Base-by-base conservation (phyloP, 257 asterid genomes). In the Ophiorrhiza pumila region DNA sequence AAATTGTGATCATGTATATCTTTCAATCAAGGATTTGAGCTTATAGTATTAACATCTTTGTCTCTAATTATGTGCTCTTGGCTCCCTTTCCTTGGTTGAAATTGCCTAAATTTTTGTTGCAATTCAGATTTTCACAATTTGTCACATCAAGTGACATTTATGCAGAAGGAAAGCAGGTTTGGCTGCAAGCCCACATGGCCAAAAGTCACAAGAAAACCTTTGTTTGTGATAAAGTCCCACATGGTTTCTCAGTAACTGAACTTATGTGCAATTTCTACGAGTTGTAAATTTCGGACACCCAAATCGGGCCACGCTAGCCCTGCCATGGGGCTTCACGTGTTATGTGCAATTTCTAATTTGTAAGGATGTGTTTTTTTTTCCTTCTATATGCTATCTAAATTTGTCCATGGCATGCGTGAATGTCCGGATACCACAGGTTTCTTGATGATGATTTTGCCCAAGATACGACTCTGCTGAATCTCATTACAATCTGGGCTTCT, bases 341-440 rank as follows among this genome's bases (percentile, higher is more conserved):
- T n/a, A n/a, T 60, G n/a, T 60, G 43, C 12, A 32, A 17, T 32
- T 60, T 17, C 12, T 17, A 7, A 6, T 59, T 29, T 31, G 18
- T 9, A 18, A 32, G 11, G 20, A 25, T 25, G 0, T 6, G 11
- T 43, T 59, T 60, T 15, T 14, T 14, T 49, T 35, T 4, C 3
- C 15, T 39, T 22, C 3, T 34, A 34, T 50, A 25, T 37, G 74
- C 27, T 23, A 4, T 25, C 5, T 12, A 60, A 17, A 8, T 7
- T 60, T 32, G n/a, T 11, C 15, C 6, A 1, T 39, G 41, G 34
- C 7, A 1, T 68, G 18, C 32, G 34, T 23, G 64, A 53, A 7
- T 32, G 37, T 53, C 74, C 35, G 12, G 6, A n/a, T 31, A 29
- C 61, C 46, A 50, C 62, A 68, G 73, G 73, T 32, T 27, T 50